These are phyloP conservation scores for Sclerotinia sclerotiorum DNA, from an alignment of 2,329 filamentous ascomycete species.

Conservation along the genomic window DNA sequence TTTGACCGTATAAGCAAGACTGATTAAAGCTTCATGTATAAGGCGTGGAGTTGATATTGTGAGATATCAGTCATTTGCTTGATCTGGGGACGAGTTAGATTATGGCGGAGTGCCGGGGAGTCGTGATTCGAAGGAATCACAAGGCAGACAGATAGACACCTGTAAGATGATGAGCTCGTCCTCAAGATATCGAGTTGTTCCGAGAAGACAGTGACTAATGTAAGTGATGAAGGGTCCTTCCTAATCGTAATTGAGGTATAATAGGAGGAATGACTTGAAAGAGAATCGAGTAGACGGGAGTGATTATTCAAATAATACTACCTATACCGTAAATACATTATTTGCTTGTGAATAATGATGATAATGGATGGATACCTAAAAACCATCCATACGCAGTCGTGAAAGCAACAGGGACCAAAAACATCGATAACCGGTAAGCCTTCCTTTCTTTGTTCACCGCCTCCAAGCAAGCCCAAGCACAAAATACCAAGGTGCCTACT, in stretches of 20 bases:
- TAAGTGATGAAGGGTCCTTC: background rate
- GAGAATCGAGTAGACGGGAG: background rate
- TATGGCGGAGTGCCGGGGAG: constrained; percentile 1
- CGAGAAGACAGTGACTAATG: background rate
- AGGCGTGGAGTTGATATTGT: constrained; percentile 9
- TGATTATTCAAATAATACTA: background rate
- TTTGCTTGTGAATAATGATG: too few relatives aligned
- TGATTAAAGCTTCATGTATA: background rate
- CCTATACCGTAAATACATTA: background rate
- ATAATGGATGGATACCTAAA: too few relatives aligned
- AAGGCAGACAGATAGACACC: background rate
- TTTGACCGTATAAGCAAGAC: background rate
- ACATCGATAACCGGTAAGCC: background rate
- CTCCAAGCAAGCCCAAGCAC: background rate
- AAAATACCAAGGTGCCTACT: background rate
- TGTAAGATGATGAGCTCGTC: background rate
- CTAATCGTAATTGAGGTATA: background rate
- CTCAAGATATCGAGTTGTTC: background rate
- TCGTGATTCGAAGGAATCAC: constrained; percentile 16
- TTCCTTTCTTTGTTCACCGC: constrained; percentile 4
- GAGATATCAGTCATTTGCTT: constrained; percentile 23
- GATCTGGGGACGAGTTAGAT: constrained; percentile 12
- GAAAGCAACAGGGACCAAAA: background rate
- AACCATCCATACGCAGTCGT: too few relatives aligned
- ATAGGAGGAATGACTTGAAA: background rate